Evolutionary conservation across 2,329 filamentous ascomycete genomes (phyloP).

Genomic region (Ophiostoma pallidulum): DNA sequence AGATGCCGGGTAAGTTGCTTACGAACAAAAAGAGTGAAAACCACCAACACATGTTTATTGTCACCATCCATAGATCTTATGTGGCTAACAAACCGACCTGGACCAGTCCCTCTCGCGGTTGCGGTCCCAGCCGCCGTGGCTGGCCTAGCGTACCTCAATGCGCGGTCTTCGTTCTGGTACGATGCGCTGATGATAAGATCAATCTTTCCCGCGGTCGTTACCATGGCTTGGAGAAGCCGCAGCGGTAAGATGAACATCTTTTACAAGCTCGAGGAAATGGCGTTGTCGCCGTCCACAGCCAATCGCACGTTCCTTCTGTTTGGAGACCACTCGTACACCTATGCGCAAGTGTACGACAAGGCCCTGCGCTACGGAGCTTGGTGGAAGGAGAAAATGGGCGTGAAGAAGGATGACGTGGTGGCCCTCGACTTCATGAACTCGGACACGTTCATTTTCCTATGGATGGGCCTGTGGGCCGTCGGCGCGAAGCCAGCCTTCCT

Average conservation of each 20-base stretch:
- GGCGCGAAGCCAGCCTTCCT: constrained; percentile 78
- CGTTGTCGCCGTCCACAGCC: constrained; percentile 41
- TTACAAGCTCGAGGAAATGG: constrained; percentile 62
- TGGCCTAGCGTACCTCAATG: constrained; percentile 69
- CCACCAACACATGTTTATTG: too few species aligned
- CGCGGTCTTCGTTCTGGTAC: constrained; percentile 55
- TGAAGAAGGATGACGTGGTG: constrained; percentile 66
- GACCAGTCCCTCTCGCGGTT: constrained; percentile 41
- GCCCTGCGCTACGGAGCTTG: constrained; percentile 66
- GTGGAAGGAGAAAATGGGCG: constrained; percentile 53
- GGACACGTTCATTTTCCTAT: constrained; percentile 65
- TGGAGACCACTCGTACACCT: constrained; percentile 60
- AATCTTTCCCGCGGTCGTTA: constrained; percentile 36
- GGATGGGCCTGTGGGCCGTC: constrained; percentile 72
- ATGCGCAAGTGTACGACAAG: constrained; percentile 62
- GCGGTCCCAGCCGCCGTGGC: constrained; percentile 55
- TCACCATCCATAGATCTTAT: too few species aligned
- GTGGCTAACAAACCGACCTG: neutral
- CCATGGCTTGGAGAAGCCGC: constrained; percentile 38
- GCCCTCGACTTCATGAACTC: constrained; percentile 76
- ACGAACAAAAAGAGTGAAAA: neutral
- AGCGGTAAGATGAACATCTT: constrained; percentile 60
- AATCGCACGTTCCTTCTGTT: constrained; percentile 55
- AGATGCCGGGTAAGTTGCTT: constrained; percentile 5
- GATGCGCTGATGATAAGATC: constrained; percentile 54